Conservation (phyloP, 768 basidiomycete species). For the Gyrodon lividus region DNA sequence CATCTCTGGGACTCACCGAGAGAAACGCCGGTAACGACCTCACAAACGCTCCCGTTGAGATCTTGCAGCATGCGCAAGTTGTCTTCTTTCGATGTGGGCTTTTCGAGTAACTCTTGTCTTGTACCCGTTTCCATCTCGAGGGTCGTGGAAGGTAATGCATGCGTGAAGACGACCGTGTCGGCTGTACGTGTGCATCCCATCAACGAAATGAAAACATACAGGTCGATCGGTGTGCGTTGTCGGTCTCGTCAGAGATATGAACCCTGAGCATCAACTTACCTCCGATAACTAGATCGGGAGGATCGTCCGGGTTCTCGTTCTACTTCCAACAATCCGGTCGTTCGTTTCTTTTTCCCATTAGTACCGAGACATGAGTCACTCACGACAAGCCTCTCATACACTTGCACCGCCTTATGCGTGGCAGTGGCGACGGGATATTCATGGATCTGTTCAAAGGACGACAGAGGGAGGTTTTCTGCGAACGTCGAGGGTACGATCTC, state of each 20-base stretch:
- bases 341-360: too few species aligned
- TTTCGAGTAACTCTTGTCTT: constrained; percentile 82
- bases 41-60: constrained; percentile 81
- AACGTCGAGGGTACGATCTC: constrained; percentile 79
- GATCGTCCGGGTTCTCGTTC: constrained; percentile 58
- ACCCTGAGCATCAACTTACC: too few species aligned
- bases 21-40: constrained; percentile 89
- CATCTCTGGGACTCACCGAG: constrained; percentile 53
- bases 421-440: constrained; percentile 79
- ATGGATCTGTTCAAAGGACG: constrained; percentile 65
- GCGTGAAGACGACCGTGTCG: constrained; percentile 93
- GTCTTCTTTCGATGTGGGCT: constrained; percentile 76
- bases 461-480: constrained; percentile 69
- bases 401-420: constrained; percentile 79
- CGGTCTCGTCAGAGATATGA: not conserved
- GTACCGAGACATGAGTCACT: constrained; percentile 20
- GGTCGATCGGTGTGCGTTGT: not conserved
- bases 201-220: too few species aligned
- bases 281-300: constrained; percentile 78
- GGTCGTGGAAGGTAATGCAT: constrained; percentile 59
- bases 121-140: constrained; percentile 38
- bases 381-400: constrained; percentile 80
- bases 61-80: constrained; percentile 86
- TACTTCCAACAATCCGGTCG: constrained; percentile 20
- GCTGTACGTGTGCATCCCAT: constrained; percentile 44